Base-by-base conservation (phyloP, 768 basidiomycete genomes). In the Boletus sp. region DNA sequence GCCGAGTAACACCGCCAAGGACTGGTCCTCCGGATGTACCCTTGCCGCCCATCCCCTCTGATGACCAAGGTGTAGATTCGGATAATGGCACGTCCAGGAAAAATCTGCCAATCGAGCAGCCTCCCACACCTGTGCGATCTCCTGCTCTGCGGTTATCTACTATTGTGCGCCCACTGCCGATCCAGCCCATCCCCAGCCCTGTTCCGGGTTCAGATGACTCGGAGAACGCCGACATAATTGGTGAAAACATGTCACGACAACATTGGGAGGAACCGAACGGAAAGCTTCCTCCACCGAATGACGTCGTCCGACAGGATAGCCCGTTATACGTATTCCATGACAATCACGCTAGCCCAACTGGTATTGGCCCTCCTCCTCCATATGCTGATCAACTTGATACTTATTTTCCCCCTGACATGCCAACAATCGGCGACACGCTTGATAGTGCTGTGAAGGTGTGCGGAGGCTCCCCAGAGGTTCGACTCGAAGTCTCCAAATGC, bases 31-130 rank as follows among this genome's bases (percentile, higher is more conserved):
- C 68, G 7, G 56, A 52, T 12, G 20, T 48, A 7, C 64, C 68
- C 17, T 51, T 70, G 39, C 68, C 68, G 1, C 64, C 68, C 6
- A 42, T 68, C 39, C 68, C 68, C 4, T 47, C 61, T 40, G 33
- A 32, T 41, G 58, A 52, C 30, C 58, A 48, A 18, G 37, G 24
- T 10, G 0, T 33, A 20, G 24, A 44, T 2, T 48, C 41, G 10
- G 32, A 57, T 20, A 17, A 6, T 18, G 12, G n/a, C 6, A 7
- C 1, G 2, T 20, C 14, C 18, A 29, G 42, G 15, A 20, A 49
- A 33, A 48, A 5, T 18, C 24, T 28, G 15, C 24, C 0, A 1
- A 4, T 29, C 9, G 46, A 55, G 24, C 44, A 35, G 5, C 62
- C 56, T 50, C 29, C 48, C 14, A 58, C 64, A 30, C 60, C 60